A percentile compares a stretch with the other conserved stretches of the same genome.
Evolutionary conservation across 306 rosid genomes (phyloP).

Genomic region (Lithocarpus polystachyus): DNA sequence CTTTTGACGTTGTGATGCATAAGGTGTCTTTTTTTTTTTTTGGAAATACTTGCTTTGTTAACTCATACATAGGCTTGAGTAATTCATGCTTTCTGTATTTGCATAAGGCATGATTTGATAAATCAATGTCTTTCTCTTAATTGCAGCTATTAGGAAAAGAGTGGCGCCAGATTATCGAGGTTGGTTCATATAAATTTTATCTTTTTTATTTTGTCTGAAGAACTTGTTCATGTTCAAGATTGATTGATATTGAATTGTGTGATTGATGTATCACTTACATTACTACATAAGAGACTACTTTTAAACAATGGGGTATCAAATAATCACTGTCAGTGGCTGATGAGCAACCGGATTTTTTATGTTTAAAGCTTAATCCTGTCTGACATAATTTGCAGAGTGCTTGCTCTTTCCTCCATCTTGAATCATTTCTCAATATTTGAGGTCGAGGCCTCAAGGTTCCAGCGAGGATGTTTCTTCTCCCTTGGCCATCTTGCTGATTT

Average conservation of each 20-base stretch:
- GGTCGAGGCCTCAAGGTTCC: constrained; percentile 65
- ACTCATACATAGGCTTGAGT: too few relatives aligned
- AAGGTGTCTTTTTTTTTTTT: constrained; percentile 42
- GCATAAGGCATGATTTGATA: too few relatives aligned
- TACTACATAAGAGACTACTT: constrained; percentile 12
- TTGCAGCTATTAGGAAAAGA: constrained; percentile 83
- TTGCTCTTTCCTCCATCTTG: constrained; percentile 40
- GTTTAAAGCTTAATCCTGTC: constrained; percentile 40
- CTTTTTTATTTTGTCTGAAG: background rate
- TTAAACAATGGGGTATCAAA: constrained; percentile 21
- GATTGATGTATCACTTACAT: constrained; percentile 6
- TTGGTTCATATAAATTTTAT: constrained; percentile 30
- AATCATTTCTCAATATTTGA: constrained; percentile 55
- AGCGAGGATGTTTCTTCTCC: constrained; percentile 52
- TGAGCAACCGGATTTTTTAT: constrained; percentile 38
- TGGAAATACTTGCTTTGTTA: background rate
- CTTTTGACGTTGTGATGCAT: constrained; percentile 82
- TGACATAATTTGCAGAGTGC: constrained; percentile 65
- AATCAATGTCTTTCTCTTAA: background rate
- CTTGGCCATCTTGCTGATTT: constrained; percentile 55
- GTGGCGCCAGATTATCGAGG: constrained; percentile 94
- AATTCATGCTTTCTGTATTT: too few relatives aligned
- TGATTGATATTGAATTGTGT: constrained; percentile 9
- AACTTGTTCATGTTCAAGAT: constrained; percentile 3
- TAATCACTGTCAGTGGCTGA: constrained; percentile 34